Conservation (phyloP, 148 eudicot species). For the Diospyros lotus region DNA sequence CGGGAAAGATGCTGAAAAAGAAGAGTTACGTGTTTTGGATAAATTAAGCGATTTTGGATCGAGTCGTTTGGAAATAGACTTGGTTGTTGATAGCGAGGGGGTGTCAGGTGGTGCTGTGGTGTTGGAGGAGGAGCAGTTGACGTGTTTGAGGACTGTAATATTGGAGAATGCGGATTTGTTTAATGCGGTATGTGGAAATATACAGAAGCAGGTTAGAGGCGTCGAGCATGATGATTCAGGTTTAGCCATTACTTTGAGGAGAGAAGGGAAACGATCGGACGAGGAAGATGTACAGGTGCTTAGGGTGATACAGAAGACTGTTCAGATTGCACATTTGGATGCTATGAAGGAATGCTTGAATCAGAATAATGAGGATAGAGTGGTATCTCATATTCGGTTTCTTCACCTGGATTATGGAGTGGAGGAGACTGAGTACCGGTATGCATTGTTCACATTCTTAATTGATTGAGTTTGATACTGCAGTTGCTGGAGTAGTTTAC, state of each 20-base stretch:
- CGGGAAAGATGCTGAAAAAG: slow-evolving; percentile 14
- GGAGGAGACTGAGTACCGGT: slow-evolving; percentile 70
- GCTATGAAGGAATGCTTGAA: slow-evolving; percentile 55
- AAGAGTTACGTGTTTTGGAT: slow-evolving; percentile 39
- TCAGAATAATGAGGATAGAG: slow-evolving; percentile 45
- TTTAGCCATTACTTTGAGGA: slow-evolving; percentile 50
- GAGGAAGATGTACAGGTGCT: slow-evolving; percentile 54
- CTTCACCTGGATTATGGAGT: slow-evolving; percentile 68
- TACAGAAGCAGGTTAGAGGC: slow-evolving; percentile 48
- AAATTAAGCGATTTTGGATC: slow-evolving; percentile 54
- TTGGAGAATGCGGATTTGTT: slow-evolving; percentile 64
- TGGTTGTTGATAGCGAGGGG: slow-evolving; percentile 30
- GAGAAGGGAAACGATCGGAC: slow-evolving; percentile 28
- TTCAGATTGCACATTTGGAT: slow-evolving; percentile 75
- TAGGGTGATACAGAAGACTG: slow-evolving; percentile 46
- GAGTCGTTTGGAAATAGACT: slow-evolving; percentile 58
- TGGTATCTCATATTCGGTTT: slow-evolving; percentile 51
- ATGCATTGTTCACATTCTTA: slow-evolving; percentile 16
- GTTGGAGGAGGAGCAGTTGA: slow-evolving; percentile 50
- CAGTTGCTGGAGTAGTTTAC: neutral
- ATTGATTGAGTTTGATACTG: neutral
- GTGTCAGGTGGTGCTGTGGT: slow-evolving; percentile 13
- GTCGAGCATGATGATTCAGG: slow-evolving; percentile 37
- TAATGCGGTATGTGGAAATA: slow-evolving; percentile 54
- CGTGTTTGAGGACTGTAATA: slow-evolving; percentile 50